Evolutionary conservation across 305 asterid genomes (phyloP).

Genomic region (Petunia hybrid): DNA sequence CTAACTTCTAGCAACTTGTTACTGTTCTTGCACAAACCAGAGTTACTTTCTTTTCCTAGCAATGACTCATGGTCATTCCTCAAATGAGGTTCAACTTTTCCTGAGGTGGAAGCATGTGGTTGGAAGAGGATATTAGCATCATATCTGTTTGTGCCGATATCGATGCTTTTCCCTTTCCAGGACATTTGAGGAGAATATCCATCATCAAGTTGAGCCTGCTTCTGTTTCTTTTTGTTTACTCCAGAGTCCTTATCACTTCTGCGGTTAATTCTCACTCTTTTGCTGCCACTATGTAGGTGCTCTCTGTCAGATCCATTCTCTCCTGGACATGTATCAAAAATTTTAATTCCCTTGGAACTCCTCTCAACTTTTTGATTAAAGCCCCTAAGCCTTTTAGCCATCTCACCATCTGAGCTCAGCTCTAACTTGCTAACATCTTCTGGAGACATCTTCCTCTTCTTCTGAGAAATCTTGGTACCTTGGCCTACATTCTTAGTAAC

Average conservation of each 20-base stretch:
- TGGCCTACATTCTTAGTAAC: too few species aligned
- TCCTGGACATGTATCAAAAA: too few species aligned
- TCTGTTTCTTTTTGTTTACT: slow-evolving; percentile 24
- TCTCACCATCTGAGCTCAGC: too few species aligned
- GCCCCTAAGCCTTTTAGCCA: too few species aligned
- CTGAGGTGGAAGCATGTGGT: slow-evolving; percentile 25
- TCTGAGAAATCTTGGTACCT: too few species aligned
- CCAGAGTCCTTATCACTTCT: slow-evolving; percentile 16
- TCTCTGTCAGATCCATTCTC: too few species aligned
- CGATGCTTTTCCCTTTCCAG: neutral
- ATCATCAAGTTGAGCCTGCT: slow-evolving; percentile 24
- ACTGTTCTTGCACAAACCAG: neutral
- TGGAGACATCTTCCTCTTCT: too few species aligned
- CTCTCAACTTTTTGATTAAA: too few species aligned
- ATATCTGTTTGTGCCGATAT: neutral
- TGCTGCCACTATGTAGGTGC: too few species aligned
- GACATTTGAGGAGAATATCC: slow-evolving; percentile 25
- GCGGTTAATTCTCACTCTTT: slow-evolving; percentile 9
- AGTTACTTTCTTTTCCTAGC: neutral
- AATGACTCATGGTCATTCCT: neutral
- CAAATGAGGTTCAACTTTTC: neutral
- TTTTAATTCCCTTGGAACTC: too few species aligned
- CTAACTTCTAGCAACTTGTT: neutral
- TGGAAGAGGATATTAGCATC: neutral
- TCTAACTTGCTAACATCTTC: too few species aligned